Conservation (phyloP, 2,329 filamentous ascomycete genomes). For the Pseudopyricularia javanii region DNA sequence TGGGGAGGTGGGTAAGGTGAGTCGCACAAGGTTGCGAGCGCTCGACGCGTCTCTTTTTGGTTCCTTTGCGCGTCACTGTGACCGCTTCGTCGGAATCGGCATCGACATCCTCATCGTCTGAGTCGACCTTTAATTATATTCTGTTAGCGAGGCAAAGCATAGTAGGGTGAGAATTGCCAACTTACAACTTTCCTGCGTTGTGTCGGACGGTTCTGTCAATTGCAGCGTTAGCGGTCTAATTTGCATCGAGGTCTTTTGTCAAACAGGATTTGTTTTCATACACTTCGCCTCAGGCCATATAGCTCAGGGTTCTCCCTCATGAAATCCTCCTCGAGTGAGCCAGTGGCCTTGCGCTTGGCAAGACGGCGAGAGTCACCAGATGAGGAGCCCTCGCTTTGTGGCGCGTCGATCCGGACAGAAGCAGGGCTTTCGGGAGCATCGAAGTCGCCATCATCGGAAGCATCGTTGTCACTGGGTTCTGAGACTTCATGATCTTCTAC, state of each 20-base stretch:
- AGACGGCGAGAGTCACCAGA: slow-evolving; percentile 59
- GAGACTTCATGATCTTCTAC: slow-evolving; percentile 29
- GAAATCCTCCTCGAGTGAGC: slow-evolving; percentile 61
- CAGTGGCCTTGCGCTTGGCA: slow-evolving; percentile 58
- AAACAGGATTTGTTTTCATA: slow-evolving; percentile 28
- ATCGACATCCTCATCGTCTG: slow-evolving; percentile 34
- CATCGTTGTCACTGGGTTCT: slow-evolving; percentile 39
- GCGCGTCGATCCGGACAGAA: slow-evolving; percentile 31
- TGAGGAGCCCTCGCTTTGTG: slow-evolving; percentile 45
- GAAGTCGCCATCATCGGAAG: slow-evolving; percentile 62
- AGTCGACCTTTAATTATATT: slow-evolving; percentile 28
- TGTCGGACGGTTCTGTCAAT: slow-evolving; percentile 38
- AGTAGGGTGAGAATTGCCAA: slow-evolving; percentile 5
- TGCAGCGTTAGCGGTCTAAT: slow-evolving; percentile 5
- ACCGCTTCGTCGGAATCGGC: slow-evolving; percentile 42
- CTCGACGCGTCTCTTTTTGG: slow-evolving; percentile 58
- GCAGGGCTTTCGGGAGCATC: slow-evolving; percentile 54
- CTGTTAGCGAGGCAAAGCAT: slow-evolving; percentile 7
- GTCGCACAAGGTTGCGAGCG: slow-evolving; percentile 49
- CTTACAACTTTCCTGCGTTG: slow-evolving; percentile 47
- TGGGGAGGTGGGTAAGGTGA: background rate
- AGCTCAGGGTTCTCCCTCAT: slow-evolving; percentile 88
- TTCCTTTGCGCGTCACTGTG: slow-evolving; percentile 42
- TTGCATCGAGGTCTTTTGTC: background rate
- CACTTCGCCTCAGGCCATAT: slow-evolving; percentile 87